Evolutionary conservation across 73 alveolate genomes (phyloP).

Genomic region (Tetrahymena malaccensis): DNA sequence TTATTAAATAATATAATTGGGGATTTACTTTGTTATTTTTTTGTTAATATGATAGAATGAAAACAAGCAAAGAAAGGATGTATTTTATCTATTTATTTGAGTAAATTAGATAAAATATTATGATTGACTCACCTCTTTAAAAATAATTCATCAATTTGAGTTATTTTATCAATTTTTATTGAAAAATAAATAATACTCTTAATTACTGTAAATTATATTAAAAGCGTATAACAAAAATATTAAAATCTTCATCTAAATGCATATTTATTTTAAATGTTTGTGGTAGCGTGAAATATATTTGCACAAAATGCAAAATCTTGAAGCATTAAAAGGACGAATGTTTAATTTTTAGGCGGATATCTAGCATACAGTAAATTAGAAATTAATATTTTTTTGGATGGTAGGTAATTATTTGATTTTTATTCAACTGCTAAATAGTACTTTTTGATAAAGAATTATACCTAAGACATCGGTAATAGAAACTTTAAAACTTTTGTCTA

Average conservation of each 20-base stretch:
- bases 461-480: background rate
- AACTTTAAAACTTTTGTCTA: background rate
- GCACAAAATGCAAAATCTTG: background rate
- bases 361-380: background rate
- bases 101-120: no score
- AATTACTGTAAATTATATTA: background rate
- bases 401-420: background rate
- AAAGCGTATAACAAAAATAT: background rate
- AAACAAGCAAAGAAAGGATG: no score
- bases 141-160: background rate
- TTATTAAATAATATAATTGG: background rate
- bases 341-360: background rate
- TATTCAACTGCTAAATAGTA: background rate
- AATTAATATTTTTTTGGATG: background rate
- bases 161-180: background rate
- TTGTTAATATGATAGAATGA: no score
- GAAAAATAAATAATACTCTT: background rate
- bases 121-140: background rate
- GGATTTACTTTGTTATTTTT: background rate
- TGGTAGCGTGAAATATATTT: background rate
- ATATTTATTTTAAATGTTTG: no score
- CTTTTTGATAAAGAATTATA: background rate
- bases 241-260: background rate
- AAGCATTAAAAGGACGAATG: background rate
- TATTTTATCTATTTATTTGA: no score